phyloP scores from a whole-genome alignment of 2,329 filamentous ascomycete genomes.

The Colletotrichum paranaense region DNA sequence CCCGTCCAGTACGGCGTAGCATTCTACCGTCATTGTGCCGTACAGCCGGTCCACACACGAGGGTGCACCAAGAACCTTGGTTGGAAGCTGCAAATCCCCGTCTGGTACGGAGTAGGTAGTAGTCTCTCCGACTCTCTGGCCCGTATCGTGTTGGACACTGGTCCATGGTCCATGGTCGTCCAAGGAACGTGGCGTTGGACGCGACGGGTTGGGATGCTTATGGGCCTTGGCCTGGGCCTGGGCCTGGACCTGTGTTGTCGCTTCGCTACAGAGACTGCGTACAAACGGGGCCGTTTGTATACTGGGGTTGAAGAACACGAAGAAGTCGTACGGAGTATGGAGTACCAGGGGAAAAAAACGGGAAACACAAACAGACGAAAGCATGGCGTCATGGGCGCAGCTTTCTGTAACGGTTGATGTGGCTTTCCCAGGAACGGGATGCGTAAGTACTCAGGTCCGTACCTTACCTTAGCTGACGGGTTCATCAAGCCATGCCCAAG shows the following conservation, averaged over 20 bases:
- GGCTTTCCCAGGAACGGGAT: no score
- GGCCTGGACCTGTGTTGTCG: background rate
- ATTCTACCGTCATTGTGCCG: slow-evolving; percentile 15
- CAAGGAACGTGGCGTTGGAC: background rate
- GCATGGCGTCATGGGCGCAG: background rate
- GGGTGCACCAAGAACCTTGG: background rate
- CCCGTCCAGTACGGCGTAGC: background rate
- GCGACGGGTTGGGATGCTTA: background rate
- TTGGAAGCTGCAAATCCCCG: background rate
- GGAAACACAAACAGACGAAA: background rate
- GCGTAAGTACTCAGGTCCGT: no score
- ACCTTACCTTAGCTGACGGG: no score
- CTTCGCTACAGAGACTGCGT: background rate
- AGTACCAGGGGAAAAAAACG: background rate
- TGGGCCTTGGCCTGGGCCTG: background rate
- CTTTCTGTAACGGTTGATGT: no score
- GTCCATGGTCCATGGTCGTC: background rate
- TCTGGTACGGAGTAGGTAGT: background rate
- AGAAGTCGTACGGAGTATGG: background rate
- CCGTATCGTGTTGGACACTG: background rate
- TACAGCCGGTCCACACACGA: slow-evolving; percentile 22
- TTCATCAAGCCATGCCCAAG: background rate
- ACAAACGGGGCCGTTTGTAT: background rate
- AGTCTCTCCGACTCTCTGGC: no score
- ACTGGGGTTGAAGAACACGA: background rate